phyloP scores from a whole-genome alignment of 768 basidiomycete species.

The Rhodocollybia butyracea region DNA sequence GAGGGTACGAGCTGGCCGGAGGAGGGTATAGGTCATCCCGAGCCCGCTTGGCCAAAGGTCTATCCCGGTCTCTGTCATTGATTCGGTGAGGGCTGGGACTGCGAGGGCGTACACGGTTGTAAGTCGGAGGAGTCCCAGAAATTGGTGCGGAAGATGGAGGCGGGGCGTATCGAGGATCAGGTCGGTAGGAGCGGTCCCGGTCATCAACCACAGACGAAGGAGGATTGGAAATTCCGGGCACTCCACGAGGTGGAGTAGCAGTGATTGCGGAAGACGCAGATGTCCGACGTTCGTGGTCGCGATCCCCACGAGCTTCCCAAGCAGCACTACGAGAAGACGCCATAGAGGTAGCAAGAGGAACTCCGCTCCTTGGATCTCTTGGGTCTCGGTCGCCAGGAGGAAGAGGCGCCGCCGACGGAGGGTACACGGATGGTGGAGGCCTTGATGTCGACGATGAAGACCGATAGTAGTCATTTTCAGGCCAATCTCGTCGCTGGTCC shows the following conservation, averaged over 20 bases:
- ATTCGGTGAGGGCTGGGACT: not conserved
- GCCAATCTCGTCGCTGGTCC: conserved; percentile 1
- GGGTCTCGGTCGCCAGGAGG: not conserved
- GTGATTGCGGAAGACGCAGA: not conserved
- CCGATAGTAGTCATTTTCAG: conserved; percentile 1
- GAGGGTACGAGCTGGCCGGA: not conserved
- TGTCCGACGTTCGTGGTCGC: not conserved
- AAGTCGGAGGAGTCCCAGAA: not conserved
- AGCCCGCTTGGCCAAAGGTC: not conserved
- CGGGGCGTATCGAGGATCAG: not conserved
- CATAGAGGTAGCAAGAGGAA: too few species aligned
- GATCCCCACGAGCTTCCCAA: not conserved
- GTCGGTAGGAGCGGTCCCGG: conserved; percentile 1
- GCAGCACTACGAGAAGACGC: too few species aligned
- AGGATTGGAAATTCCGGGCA: not conserved
- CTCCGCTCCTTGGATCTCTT: not conserved
- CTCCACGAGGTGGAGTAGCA: not conserved
- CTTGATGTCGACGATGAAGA: not conserved
- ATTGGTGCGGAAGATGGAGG: not conserved
- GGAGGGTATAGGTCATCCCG: conserved; percentile 5
- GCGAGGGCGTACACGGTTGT: conserved; percentile 2
- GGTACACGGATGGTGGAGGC: not conserved
- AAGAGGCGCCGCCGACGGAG: not conserved
- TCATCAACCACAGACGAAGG: not conserved
- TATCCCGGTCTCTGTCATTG: not conserved